Percentiles rank a stretch among this genome's conserved stretches.
Evolutionary conservation across 208 protist species (phyloP).

Genomic region (Trypanosoma avium): DNA sequence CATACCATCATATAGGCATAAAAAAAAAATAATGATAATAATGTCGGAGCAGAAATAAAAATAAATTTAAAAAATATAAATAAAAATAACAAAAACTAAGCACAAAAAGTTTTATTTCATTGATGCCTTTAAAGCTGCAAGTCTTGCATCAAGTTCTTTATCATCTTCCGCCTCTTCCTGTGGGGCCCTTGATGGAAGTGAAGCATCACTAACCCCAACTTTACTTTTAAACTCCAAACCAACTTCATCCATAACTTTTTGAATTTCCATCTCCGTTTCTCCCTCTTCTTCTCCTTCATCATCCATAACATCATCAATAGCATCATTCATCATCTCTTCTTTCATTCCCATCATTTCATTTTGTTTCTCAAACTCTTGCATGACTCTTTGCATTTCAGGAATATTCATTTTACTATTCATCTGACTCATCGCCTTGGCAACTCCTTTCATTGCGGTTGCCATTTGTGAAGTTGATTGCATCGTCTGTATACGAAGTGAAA

Average conservation of each 20-base stretch:
- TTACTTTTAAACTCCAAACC: slow-evolving; percentile 86
- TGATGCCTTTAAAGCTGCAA: slow-evolving; percentile 75
- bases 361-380: slow-evolving; percentile 98
- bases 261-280: slow-evolving; percentile 88
- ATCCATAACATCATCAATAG: slow-evolving; percentile 91
- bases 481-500: slow-evolving; percentile 94
- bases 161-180: slow-evolving; percentile 52
- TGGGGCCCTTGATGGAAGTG: slow-evolving; percentile 42
- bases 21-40: slow-evolving; percentile 4
- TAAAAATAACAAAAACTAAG: neutral
- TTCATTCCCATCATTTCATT: slow-evolving; percentile 98
- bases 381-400: slow-evolving; percentile 96
- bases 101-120: slow-evolving; percentile 51
- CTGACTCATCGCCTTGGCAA: slow-evolving; percentile 86
- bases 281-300: slow-evolving; percentile 91
- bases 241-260: slow-evolving; percentile 92
- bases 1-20: too few species aligned
- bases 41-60: neutral
- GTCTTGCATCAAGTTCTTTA: slow-evolving; percentile 79
- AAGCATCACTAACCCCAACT: slow-evolving; percentile 54
- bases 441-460: slow-evolving; percentile 91
- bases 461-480: slow-evolving; percentile 91
- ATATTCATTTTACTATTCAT: slow-evolving; percentile 98
- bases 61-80: neutral
- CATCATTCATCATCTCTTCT: slow-evolving; percentile 98